Base-by-base conservation (phyloP, 306 rosid genomes). In the Fragaria ananassa region DNA sequence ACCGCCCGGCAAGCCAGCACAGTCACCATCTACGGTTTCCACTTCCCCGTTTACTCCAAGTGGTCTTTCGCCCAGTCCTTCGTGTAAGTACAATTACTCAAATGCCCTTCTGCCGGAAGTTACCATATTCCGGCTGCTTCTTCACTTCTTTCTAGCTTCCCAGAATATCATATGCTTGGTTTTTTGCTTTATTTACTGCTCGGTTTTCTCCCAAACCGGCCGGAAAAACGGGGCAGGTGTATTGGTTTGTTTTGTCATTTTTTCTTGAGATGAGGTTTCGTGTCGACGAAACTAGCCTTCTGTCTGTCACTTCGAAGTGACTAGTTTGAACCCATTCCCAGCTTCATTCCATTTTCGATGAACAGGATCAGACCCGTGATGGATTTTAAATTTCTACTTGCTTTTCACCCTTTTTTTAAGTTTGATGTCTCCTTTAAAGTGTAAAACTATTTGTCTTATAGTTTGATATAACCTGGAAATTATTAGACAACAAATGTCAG, bases 361-460 rank as follows among this genome's bases (percentile, higher is more conserved):
- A 89, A 89, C 86, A 91, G 96, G 83, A 39, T 9, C 67, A 81
- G 35, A 81, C 93, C 96, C 98, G 96, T 93, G 98, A 93, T 44
- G 68, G 44, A 27, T 82, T 81, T 71, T 79, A 25, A 50, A 74
- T 80, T 64, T 75, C 80, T 82, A 25, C 3, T 19, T 18, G 42
- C 50, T 56, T 6, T 31, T 23, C 37, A 41, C 77, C 61, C 63
- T 70, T 35, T 71, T 35, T 54, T 78, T 51, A 50, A 77, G 13
- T 58, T 68, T 68, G 7, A 5, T 70, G 77, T 80, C 77, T 82
- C 66, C 65, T 68, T 5, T 2, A 4, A 31, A 2, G 41, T 5
- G 41, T 37, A 37, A 4, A 37, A 37, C 10, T 21, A 18, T 70
- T 63, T 35, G 68, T 79, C 78, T 41, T 25, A 69, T 66, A 49